Evolutionary conservation across 805 yeast genomes (phyloP).

Genomic region (Ogataea wickerhamii): DNA sequence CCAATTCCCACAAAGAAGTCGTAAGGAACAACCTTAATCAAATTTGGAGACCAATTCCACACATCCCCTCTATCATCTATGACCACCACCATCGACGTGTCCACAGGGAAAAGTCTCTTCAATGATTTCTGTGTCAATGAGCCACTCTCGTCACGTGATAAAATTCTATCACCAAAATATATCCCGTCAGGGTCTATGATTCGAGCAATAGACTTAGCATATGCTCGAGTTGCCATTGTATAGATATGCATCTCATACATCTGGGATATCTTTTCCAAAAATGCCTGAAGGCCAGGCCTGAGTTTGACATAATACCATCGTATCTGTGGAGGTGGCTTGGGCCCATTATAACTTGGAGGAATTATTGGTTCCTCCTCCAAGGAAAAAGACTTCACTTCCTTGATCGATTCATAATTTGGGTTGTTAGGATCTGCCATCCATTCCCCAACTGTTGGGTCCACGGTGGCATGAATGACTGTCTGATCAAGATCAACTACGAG

Average conservation of each 20-base stretch:
- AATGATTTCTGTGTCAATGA: constrained; percentile 84
- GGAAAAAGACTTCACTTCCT: constrained; percentile 74
- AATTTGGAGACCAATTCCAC: constrained; percentile 94
- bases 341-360: constrained; percentile 59
- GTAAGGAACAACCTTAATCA: constrained; percentile 90
- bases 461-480: constrained; percentile 96
- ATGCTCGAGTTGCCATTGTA: constrained; percentile 96
- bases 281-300: constrained; percentile 80
- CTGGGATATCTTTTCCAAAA: constrained; percentile 59
- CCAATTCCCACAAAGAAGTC: constrained; percentile 97
- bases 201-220: constrained; percentile 84
- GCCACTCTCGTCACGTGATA: constrained; percentile 94
- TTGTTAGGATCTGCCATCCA: constrained; percentile 87
- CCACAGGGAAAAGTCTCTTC: constrained; percentile 88
- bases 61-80: constrained; percentile 98
- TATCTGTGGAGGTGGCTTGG: constrained; percentile 51
- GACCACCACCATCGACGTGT: constrained; percentile 92
- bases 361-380: constrained; percentile 69
- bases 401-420: constrained; percentile 80
- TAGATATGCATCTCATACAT: constrained; percentile 89
- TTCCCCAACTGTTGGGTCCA: constrained; percentile 94
- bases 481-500: constrained; percentile 96
- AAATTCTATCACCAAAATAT: constrained; percentile 85
- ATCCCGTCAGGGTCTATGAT: constrained; percentile 87
- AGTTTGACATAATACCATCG: constrained; percentile 92